Conservation (phyloP, 257 asterid genomes). For the Orobanche coerulescens region DNA sequence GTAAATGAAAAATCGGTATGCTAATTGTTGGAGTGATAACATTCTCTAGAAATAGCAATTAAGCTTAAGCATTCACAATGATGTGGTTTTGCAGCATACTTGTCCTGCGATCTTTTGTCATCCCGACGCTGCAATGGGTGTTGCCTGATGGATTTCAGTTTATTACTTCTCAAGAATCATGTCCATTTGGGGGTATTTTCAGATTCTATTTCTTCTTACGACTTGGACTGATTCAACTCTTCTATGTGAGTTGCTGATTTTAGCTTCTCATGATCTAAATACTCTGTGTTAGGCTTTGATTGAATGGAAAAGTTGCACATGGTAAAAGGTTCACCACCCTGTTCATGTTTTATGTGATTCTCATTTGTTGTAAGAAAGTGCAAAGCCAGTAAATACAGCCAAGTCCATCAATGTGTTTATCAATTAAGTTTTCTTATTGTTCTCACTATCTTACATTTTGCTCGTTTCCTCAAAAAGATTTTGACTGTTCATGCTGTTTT, state of each 20-base stretch:
- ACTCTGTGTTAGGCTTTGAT: conserved; percentile 17
- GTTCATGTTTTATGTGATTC: conserved; percentile 17
- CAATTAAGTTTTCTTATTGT: neutral
- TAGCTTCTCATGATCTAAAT: neutral
- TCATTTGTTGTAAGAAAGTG: neutral
- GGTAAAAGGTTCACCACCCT: neutral
- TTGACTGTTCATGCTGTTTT: neutral
- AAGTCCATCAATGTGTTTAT: neutral
- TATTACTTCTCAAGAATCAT: conserved; percentile 32
- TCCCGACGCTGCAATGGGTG: conserved; percentile 74
- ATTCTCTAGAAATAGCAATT: neutral
- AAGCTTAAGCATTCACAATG: neutral
- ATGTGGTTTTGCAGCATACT: conserved; percentile 55
- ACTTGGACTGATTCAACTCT: conserved; percentile 61
- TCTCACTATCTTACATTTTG: neutral
- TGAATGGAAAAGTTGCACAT: neutral
- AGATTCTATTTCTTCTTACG: conserved; percentile 67
- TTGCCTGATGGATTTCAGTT: conserved; percentile 59
- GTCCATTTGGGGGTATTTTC: conserved; percentile 47
- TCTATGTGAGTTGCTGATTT: conserved; percentile 65
- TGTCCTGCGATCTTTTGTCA: conserved; percentile 57
- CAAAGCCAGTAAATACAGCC: neutral
- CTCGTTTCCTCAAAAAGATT: neutral
- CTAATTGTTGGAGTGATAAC: neutral
- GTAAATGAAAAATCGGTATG: neutral